Evolutionary conservation across 345 rosid species (phyloP).

Genomic region (Populus tremula): DNA sequence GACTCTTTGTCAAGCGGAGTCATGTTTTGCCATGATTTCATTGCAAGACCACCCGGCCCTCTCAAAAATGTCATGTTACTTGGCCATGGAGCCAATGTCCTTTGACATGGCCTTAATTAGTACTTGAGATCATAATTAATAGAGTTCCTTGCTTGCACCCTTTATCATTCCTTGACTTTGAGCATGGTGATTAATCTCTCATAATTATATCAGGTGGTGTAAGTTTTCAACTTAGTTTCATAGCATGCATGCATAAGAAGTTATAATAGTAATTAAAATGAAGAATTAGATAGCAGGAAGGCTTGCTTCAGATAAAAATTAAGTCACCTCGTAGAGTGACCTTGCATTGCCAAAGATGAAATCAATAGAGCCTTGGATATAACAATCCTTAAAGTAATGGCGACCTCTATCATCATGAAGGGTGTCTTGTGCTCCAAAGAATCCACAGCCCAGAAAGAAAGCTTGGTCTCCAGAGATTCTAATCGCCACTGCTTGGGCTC

Average conservation of each 20-base stretch:
- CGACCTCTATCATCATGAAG: constrained; percentile 90
- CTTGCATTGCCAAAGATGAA: constrained; percentile 83
- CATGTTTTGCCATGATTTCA: no score
- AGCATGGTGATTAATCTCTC: neutral
- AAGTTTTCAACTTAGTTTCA: neutral
- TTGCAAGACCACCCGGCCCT: no score
- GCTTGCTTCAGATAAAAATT: neutral
- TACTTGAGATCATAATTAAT: no score
- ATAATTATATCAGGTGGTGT: neutral
- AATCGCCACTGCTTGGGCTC: constrained; percentile 88
- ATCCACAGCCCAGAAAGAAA: constrained; percentile 78
- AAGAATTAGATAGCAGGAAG: neutral
- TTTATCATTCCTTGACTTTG: neutral
- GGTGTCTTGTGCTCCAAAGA: constrained; percentile 96
- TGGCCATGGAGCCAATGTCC: no score
- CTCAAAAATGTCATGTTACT: no score
- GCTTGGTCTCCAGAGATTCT: constrained; percentile 71
- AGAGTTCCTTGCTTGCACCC: no score
- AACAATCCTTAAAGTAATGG: constrained; percentile 85
- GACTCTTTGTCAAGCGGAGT: no score
- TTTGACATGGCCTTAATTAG: no score
- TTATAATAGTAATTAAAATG: neutral
- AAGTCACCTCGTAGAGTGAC: constrained; percentile 67
- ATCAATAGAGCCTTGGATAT: constrained; percentile 93
- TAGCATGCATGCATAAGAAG: neutral